These are phyloP conservation scores for Zygosaccharomyces pseudobailii DNA, from an alignment of 1,139 yeast species.

Conservation along the genomic window DNA sequence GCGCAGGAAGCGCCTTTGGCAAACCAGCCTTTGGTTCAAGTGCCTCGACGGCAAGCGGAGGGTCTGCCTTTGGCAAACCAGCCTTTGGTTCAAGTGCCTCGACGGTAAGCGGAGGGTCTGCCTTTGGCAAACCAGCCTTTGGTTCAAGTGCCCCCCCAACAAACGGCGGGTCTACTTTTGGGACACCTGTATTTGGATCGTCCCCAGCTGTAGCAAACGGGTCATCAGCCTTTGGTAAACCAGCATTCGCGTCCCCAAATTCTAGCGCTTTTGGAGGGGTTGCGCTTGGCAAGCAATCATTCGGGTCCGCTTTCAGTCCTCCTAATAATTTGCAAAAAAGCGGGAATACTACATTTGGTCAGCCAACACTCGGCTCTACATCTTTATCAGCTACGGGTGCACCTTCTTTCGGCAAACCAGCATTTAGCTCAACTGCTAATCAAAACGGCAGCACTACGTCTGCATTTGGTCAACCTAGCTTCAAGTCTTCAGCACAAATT, in stretches of 20 bases:
- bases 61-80: slow-evolving; percentile 4
- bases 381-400: neutral
- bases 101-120: neutral
- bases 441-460: neutral
- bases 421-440: slow-evolving; percentile 13
- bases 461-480: slow-evolving; percentile 4
- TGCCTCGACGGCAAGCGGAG: too few relatives aligned
- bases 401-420: slow-evolving; percentile 14
- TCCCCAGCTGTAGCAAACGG: neutral
- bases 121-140: slow-evolving; percentile 12
- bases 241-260: neutral
- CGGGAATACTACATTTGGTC: slow-evolving; percentile 11
- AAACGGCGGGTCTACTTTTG: slow-evolving; percentile 1
- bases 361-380: slow-evolving; percentile 3
- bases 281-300: slow-evolving; percentile 11
- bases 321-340: neutral
- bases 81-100: neutral
- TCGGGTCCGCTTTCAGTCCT: slow-evolving; percentile 2
- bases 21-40: too few relatives aligned
- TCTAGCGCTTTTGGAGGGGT: neutral
- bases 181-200: slow-evolving; percentile 1
- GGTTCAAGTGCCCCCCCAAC: neutral
- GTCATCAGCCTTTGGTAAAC: slow-evolving; percentile 13
- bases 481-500: slow-evolving; percentile 14
- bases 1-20: too few relatives aligned